Conservation (phyloP, 257 asterid species). For the Ehretia macrophylla region DNA sequence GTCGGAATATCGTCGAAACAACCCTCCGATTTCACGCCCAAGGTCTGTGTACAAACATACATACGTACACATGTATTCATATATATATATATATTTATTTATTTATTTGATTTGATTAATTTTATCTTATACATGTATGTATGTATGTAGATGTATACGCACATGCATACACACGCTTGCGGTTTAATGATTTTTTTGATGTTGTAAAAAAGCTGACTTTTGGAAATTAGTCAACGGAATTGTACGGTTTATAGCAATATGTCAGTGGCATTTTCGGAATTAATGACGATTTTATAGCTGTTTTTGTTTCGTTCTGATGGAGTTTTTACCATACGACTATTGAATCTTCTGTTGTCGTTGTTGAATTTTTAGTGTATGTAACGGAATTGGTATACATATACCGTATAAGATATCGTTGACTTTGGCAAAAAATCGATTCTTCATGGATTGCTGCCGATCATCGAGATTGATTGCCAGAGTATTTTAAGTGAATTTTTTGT, state of each 20-base stretch:
- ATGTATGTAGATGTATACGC: no score
- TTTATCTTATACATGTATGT: neutral
- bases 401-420: no score
- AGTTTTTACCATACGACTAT: no score
- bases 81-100: neutral
- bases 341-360: neutral
- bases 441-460: neutral
- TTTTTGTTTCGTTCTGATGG: neutral
- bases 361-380: neutral
- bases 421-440: neutral
- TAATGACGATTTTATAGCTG: no score
- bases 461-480: neutral
- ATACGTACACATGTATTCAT: neutral
- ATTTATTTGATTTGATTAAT: neutral
- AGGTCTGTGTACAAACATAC: conserved; percentile 29
- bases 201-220: no score
- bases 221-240: no score
- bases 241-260: no score
- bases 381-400: no score
- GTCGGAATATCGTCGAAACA: conserved; percentile 9
- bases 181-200: neutral
- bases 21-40: conserved; percentile 12
- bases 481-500: neutral
- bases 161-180: neutral
- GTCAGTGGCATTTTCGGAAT: no score